phyloP scores from a whole-genome alignment of 768 basidiomycete species.

The Lactarius deliciosus region DNA sequence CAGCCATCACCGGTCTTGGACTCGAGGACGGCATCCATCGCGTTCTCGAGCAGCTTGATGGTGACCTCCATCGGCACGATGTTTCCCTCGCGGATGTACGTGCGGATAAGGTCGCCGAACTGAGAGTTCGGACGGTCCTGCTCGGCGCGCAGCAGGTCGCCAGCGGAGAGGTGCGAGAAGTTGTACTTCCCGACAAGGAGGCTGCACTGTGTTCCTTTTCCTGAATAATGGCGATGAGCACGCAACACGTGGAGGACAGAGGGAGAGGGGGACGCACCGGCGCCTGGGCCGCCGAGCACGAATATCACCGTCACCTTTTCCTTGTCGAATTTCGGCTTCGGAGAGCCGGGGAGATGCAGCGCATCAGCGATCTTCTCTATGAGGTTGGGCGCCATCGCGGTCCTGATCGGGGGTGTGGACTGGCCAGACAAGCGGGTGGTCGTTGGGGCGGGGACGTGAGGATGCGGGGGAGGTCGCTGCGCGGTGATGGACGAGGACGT shows the following conservation, averaged over 20 bases:
- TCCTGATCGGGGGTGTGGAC: conserved; percentile 41
- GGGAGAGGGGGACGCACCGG: conserved; percentile 59
- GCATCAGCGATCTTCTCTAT: conserved; percentile 44
- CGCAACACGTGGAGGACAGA: neutral
- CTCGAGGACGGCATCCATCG: conserved; percentile 67
- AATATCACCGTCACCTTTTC: conserved; percentile 84
- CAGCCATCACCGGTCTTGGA: conserved; percentile 55
- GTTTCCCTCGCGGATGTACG: conserved; percentile 84
- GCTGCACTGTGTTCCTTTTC: conserved; percentile 94
- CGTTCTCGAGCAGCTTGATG: conserved; percentile 90
- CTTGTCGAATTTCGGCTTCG: conserved; percentile 51
- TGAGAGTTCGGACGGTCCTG: conserved; percentile 82
- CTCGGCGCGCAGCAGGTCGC: conserved; percentile 96
- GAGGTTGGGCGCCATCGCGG: conserved; percentile 40
- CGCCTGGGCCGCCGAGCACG: conserved; percentile 96
- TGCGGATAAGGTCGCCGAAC: conserved; percentile 81
- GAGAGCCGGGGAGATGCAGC: conserved; percentile 34
- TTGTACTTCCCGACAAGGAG: conserved; percentile 79
- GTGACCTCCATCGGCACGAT: conserved; percentile 98
- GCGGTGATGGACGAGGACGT: conserved; percentile 52
- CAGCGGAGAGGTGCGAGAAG: conserved; percentile 95
- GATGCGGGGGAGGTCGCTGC: conserved; percentile 61
- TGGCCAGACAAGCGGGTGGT: conserved; percentile 67
- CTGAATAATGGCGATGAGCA: conserved; percentile 41
- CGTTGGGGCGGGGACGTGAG: conserved; percentile 55